phyloP scores from a whole-genome alignment of 202 grass and related monocot genomes.

The Panicum hallii region DNA sequence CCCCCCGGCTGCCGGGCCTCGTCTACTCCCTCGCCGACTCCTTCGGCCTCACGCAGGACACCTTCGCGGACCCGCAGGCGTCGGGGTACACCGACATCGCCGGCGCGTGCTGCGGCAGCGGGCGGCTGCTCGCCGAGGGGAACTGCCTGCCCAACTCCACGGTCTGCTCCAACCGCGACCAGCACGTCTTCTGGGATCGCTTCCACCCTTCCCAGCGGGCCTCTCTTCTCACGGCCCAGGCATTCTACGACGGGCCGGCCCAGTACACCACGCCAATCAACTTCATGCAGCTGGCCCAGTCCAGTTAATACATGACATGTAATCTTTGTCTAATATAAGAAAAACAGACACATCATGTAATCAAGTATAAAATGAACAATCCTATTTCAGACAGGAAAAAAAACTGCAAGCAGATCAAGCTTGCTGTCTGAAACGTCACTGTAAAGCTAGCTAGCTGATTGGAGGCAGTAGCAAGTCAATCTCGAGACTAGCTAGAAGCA shows the following conservation, averaged over 20 bases:
- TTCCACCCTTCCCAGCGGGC: slow-evolving; percentile 16
- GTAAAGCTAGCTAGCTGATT: too few relatives aligned
- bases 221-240: background rate
- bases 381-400: too few relatives aligned
- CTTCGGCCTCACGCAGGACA: background rate
- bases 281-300: slow-evolving; percentile 37
- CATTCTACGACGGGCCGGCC: slow-evolving; percentile 17
- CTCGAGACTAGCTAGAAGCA: too few relatives aligned
- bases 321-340: too few relatives aligned
- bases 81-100: slow-evolving; percentile 17
- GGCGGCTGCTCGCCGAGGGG: background rate
- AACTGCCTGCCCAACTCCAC: background rate
- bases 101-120: slow-evolving; percentile 47
- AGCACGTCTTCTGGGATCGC: slow-evolving; percentile 28
- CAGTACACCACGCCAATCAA: slow-evolving; percentile 33
- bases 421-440: too few relatives aligned
- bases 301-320: background rate
- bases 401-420: too few relatives aligned
- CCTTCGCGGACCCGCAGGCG: background rate
- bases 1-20: background rate
- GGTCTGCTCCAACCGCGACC: slow-evolving; percentile 4
- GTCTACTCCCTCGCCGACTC: slow-evolving; percentile 46
- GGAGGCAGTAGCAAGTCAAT: too few relatives aligned
- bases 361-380: too few relatives aligned
- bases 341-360: too few relatives aligned